These are phyloP conservation scores for Trifolium dubium DNA, from an alignment of 306 rosid genomes.

Conservation along the genomic window DNA sequence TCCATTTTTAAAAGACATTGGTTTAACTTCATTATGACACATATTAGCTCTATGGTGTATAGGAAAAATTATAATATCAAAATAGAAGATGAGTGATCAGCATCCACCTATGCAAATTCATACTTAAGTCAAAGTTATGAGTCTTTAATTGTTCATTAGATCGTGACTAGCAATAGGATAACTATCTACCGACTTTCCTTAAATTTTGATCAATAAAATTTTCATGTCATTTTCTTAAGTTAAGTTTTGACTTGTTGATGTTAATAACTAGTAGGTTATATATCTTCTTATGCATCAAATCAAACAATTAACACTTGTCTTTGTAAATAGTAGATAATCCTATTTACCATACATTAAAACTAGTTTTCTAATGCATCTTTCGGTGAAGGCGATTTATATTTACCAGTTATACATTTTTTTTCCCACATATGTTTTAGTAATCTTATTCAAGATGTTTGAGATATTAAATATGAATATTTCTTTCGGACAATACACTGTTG, in stretches of 20 bases:
- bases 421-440: too few relatives aligned
- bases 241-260: too few relatives aligned
- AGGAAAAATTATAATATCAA: too few relatives aligned
- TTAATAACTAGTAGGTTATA: background rate
- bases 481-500: too few relatives aligned
- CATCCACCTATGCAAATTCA: background rate
- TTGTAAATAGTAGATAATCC: background rate
- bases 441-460: too few relatives aligned
- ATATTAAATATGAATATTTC: too few relatives aligned
- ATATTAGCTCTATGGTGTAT: background rate
- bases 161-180: background rate
- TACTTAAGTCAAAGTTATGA: background rate
- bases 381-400: background rate
- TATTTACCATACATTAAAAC: background rate
- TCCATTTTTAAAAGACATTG: background rate
- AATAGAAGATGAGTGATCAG: background rate
- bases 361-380: background rate
- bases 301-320: background rate
- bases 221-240: too few relatives aligned
- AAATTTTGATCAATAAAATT: background rate
- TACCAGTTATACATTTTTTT: too few relatives aligned
- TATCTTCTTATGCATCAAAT: background rate
- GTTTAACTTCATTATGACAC: background rate
- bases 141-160: background rate
- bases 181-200: background rate